Evolutionary conservation across 345 rosid species (phyloP).

Genomic region (Gynandropsis gynandra): DNA sequence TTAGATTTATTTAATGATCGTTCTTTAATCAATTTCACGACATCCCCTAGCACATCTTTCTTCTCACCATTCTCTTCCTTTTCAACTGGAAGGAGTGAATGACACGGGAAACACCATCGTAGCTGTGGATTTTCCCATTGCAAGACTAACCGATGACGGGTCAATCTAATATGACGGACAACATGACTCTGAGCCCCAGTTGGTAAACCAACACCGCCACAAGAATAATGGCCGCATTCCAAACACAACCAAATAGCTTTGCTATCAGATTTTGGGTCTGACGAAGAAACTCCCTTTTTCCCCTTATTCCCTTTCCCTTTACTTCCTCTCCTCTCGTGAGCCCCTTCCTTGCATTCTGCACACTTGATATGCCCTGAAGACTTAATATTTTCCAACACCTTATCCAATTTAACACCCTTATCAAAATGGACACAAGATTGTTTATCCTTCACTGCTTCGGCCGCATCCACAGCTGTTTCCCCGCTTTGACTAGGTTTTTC

Average conservation of each 20-base stretch:
- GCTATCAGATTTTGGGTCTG: constrained; percentile 43
- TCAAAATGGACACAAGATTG: constrained; percentile 58
- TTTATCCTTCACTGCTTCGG: constrained; percentile 33
- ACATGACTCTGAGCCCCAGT: constrained; percentile 72
- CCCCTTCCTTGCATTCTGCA: constrained; percentile 67
- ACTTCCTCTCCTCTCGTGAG: constrained; percentile 46
- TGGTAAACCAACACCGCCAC: constrained; percentile 91
- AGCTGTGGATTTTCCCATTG: constrained; percentile 79
- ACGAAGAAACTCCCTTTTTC: constrained; percentile 41
- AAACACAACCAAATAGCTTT: constrained; percentile 91
- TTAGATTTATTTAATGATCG: constrained; percentile 30
- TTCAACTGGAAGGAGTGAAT: constrained; percentile 56
- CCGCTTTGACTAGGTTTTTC: background rate
- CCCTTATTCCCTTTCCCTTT: constrained; percentile 65
- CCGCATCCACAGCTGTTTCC: constrained; percentile 28
- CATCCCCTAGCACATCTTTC: constrained; percentile 43
- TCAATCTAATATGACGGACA: constrained; percentile 52
- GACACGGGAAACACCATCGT: constrained; percentile 85
- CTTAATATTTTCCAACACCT: constrained; percentile 48
- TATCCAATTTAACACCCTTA: constrained; percentile 51
- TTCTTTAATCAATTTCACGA: constrained; percentile 58
- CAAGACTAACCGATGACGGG: constrained; percentile 63
- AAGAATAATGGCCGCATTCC: constrained; percentile 79
- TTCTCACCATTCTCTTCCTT: constrained; percentile 58
- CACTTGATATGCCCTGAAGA: constrained; percentile 47